A percentile compares a stretch with the other conserved stretches of the same genome.
These are phyloP conservation scores for Linaria vulgaris DNA, from an alignment of 257 asterid genomes.

Conservation along the genomic window DNA sequence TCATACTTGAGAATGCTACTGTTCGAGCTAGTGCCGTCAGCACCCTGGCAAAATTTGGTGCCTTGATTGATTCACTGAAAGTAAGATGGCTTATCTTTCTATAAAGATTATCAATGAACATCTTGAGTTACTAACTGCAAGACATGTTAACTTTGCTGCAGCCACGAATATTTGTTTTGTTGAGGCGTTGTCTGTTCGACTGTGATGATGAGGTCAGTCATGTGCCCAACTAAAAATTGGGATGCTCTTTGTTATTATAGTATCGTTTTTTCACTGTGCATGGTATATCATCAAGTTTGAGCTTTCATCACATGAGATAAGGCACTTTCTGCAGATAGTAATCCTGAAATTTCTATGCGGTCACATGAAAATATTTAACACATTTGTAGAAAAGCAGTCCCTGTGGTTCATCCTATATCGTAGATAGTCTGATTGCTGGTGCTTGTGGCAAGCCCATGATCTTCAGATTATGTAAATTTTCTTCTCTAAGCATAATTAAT, in stretches of 20 bases:
- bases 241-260: not conserved
- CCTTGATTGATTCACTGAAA: conserved; percentile 78
- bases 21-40: conserved; percentile 96
- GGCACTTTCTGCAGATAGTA: not conserved
- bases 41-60: conserved; percentile 90
- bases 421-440: conserved; percentile 5
- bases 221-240: not conserved
- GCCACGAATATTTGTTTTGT: conserved; percentile 82
- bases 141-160: conserved; percentile 43
- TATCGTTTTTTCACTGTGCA: not conserved
- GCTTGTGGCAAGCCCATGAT: conserved; percentile 1
- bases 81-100: conserved; percentile 36
- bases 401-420: not conserved
- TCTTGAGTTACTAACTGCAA: conserved; percentile 24
- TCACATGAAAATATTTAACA: not conserved
- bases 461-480: not conserved
- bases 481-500: conserved; percentile 21
- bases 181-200: conserved; percentile 88
- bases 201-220: conserved; percentile 86
- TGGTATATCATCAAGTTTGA: not conserved
- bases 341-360: not conserved
- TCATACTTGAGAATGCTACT: conserved; percentile 91
- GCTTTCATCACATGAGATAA: not conserved
- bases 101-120: not conserved
- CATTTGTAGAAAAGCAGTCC: not conserved